A percentile compares a stretch with the other conserved stretches of the same genome.
These are phyloP conservation scores for Trifolium dubium DNA, from an alignment of 306 rosid genomes.

Conservation along the genomic window DNA sequence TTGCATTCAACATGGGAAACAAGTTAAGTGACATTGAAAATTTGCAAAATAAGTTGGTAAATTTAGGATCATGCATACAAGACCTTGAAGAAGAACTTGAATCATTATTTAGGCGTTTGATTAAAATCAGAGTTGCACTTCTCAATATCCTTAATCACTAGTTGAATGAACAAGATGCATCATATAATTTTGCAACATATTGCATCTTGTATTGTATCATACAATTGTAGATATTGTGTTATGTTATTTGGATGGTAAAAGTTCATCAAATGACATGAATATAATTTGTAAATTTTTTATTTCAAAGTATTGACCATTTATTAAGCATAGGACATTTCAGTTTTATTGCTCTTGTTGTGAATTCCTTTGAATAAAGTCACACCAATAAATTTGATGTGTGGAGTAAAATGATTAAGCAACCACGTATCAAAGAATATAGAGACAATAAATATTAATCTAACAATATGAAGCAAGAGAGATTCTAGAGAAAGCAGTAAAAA, in stretches of 20 bases:
- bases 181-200: slow-evolving; percentile 38
- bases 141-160: slow-evolving; percentile 50
- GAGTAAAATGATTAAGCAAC: too few species aligned
- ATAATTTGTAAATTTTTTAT: slow-evolving; percentile 9
- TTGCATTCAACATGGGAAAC: slow-evolving; percentile 35
- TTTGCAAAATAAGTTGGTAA: slow-evolving; percentile 41
- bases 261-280: slow-evolving; percentile 12
- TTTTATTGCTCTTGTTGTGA: too few species aligned
- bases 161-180: background rate
- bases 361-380: too few species aligned
- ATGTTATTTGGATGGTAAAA: slow-evolving; percentile 28
- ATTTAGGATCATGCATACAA: slow-evolving; percentile 44
- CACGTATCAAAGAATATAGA: too few species aligned
- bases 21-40: slow-evolving; percentile 37
- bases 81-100: slow-evolving; percentile 53
- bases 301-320: background rate
- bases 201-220: slow-evolving; percentile 8
- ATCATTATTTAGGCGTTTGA: slow-evolving; percentile 46
- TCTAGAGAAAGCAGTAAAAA: too few species aligned
- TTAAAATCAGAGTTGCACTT: slow-evolving; percentile 49
- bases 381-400: too few species aligned
- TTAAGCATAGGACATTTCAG: background rate
- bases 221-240: slow-evolving; percentile 31
- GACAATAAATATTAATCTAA: too few species aligned
- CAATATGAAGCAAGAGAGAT: too few species aligned